Base-by-base conservation (phyloP, 192 early-diverging fungal genomes). In the Coemansia sp. region DNA sequence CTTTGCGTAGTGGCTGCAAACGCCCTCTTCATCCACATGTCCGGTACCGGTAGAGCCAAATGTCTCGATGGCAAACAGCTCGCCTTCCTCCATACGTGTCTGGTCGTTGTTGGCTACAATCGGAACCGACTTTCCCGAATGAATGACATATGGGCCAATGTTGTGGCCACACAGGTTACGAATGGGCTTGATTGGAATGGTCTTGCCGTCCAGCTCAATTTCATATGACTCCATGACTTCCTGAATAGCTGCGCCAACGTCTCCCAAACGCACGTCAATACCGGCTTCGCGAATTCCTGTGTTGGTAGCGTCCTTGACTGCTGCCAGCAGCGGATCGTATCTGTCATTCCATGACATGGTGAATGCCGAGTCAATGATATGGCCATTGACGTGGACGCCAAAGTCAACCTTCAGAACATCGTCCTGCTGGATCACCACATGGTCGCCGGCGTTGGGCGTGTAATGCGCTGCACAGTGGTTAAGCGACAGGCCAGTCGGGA, bases 151-250 rank as follows among this genome's bases (percentile, higher is more conserved):
- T 9, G 73, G 83, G 3, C 79, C 91, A 57, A 99, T 97, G 23
- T 91, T 90, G 69, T 99, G 96, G 28, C 96, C 96, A 56, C 90
- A 94, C 67, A 99, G 76, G 69, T 99, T 99, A 39, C 96, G 84
- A 58, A 99, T 94, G 36, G 91, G 85, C 59, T 93, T 94, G 56
- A 99, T 88, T 9, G 60, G 89, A 56, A 90, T 88, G 0, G 89
- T 90, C 64, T 99, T 99, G 40, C 92, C 92, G 49, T 92, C 87
- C 38, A 99, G 80, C 53, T 90, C 91, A 39, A 99, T 87, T 65
- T 99, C 96, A 69, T 97, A 97, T 8, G 91, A 94, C 71, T 96
- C 94, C 89, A 96, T 96, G n/a, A 90, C 90, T 75, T 99, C 96
- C 70, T 96, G 89, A 50, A 99, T 86, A 10, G 91, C 93, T 1